Percentiles rank a stretch among this genome's conserved stretches.
Evolutionary conservation across 1,284 basidiomycete genomes (phyloP).

Genomic region (Sanguinoderma infundibulare): DNA sequence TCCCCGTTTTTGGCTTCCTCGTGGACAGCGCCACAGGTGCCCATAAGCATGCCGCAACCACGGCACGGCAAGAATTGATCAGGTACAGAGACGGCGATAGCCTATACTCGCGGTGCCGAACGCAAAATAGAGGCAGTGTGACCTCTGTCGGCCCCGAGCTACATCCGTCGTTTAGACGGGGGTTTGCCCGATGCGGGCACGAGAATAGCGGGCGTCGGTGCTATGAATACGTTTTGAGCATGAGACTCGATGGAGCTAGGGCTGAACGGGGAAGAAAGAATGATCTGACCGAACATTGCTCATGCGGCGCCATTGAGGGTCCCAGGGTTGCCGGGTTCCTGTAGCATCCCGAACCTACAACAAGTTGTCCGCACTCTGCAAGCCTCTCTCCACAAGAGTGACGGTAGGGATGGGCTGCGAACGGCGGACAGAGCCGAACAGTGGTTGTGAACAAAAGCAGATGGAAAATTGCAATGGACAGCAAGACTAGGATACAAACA

Average conservation of each 20-base stretch:
- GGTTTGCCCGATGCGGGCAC: neutral
- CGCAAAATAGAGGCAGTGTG: conserved; percentile 1
- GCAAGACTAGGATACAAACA: conserved; percentile 19
- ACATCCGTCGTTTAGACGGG: conserved; percentile 8
- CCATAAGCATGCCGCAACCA: neutral
- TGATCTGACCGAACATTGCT: neutral
- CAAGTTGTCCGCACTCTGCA: too few species aligned
- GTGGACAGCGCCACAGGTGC: neutral
- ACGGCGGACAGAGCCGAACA: too few species aligned
- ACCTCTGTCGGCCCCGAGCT: neutral
- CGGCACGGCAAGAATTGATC: neutral
- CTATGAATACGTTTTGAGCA: neutral
- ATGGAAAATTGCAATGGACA: neutral
- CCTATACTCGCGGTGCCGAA: neutral
- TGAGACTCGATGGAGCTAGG: neutral
- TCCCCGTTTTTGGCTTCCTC: neutral
- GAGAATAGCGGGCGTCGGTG: neutral
- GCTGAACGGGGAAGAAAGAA: neutral
- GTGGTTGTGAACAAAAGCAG: neutral
- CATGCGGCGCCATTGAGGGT: neutral
- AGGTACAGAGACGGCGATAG: neutral
- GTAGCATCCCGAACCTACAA: too few species aligned
- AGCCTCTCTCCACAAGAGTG: too few species aligned
- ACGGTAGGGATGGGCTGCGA: neutral
- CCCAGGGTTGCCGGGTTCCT: neutral